A percentile compares a stretch with the other conserved stretches of the same genome.
Evolutionary conservation across 768 basidiomycete genomes (phyloP).

Genomic region (Tulasnella sp.): DNA sequence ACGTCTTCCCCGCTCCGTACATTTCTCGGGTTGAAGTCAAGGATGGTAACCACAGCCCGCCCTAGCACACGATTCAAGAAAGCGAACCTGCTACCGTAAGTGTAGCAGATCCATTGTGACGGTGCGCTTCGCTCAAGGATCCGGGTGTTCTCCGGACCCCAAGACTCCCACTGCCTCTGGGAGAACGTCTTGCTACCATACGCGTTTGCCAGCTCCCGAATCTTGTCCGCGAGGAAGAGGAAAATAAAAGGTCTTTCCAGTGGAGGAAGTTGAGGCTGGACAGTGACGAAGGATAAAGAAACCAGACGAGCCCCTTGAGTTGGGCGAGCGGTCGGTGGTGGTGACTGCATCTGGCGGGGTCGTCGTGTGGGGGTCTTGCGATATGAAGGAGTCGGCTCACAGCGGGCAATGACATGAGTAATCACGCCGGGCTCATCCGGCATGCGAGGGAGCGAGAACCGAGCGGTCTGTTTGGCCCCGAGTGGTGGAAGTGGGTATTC

Average conservation of each 20-base stretch:
- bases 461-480: not conserved
- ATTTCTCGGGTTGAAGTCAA: not conserved
- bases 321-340: not conserved
- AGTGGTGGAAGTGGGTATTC: not conserved
- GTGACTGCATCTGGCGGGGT: not conserved
- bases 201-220: not conserved
- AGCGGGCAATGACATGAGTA: not conserved
- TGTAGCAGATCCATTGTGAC: slow-evolving; percentile 7
- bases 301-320: not conserved
- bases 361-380: not conserved
- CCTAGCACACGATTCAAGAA: not conserved
- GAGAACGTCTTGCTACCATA: not conserved
- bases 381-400: slow-evolving; percentile 2
- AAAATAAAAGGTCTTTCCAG: not conserved
- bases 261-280: not conserved
- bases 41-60: not conserved
- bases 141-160: slow-evolving; percentile 2
- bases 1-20: not conserved
- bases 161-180: not conserved
- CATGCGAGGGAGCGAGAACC: not conserved
- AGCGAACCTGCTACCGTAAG: not conserved
- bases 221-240: not conserved
- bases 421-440: not conserved
- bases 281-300: not conserved
- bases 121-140: not conserved